Conservation (phyloP, 2,329 filamentous ascomycete species). For the Monosporascus sp. region DNA sequence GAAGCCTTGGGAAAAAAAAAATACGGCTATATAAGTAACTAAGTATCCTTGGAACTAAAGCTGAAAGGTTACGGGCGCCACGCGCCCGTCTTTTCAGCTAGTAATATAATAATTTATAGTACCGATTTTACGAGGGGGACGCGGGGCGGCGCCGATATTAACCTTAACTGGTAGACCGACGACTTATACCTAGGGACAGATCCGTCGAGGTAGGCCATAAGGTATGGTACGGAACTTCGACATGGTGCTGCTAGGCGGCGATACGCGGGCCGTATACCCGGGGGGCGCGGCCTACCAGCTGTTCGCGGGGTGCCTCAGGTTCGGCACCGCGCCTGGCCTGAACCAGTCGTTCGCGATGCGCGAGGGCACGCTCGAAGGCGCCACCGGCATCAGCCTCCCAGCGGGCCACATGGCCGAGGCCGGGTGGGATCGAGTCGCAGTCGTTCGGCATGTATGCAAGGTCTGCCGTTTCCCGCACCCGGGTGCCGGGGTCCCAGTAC, state of each 20-base stretch:
- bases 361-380: neutral
- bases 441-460: slow-evolving; percentile 36
- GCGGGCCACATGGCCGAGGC: slow-evolving; percentile 5
- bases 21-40: too few species aligned
- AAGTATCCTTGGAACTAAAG: too few species aligned
- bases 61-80: too few species aligned
- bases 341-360: slow-evolving; percentile 14
- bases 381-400: neutral
- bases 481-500: slow-evolving; percentile 25
- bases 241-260: slow-evolving; percentile 14
- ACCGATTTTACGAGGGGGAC: too few species aligned
- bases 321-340: slow-evolving; percentile 12
- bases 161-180: too few species aligned
- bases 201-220: neutral
- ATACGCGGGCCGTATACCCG: slow-evolving; percentile 16
- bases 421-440: slow-evolving; percentile 24
- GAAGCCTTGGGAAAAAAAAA: too few species aligned
- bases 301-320: slow-evolving; percentile 21
- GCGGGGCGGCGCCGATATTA: too few species aligned
- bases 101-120: too few species aligned
- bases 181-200: slow-evolving; percentile 1
- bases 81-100: too few species aligned
- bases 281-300: slow-evolving; percentile 13
- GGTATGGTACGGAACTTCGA: slow-evolving; percentile 7
- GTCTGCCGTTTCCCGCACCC: slow-evolving; percentile 13